A percentile compares a stretch with the other conserved stretches of the same genome.
Conservation (phyloP, 352 stramenopile species). For the Phytophthora parvispora region DNA sequence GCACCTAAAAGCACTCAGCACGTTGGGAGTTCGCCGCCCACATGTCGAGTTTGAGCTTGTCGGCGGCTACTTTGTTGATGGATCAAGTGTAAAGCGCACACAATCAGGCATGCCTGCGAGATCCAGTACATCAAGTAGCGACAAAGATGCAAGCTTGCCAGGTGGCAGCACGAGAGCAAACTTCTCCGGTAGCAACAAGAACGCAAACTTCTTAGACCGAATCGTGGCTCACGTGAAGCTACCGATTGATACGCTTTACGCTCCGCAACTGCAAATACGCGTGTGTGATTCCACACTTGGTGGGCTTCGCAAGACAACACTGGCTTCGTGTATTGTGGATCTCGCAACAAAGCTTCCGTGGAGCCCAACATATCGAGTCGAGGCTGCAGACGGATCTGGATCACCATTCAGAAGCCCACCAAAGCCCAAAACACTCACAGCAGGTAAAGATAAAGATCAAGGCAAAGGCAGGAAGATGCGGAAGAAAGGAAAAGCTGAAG, state of each 20-base stretch:
- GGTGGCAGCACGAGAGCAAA: slow-evolving; percentile 76
- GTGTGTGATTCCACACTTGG: slow-evolving; percentile 67
- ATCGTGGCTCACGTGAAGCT: slow-evolving; percentile 61
- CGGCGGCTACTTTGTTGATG: slow-evolving; percentile 59
- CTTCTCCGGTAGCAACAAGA: slow-evolving; percentile 66
- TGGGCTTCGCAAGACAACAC: slow-evolving; percentile 58
- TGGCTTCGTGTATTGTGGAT: slow-evolving; percentile 72
- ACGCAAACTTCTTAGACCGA: slow-evolving; percentile 80
- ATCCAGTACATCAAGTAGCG: slow-evolving; percentile 20
- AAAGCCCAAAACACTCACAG: slow-evolving; percentile 4
- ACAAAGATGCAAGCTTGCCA: slow-evolving; percentile 83
- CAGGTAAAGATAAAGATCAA: no score
- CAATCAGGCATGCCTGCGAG: slow-evolving; percentile 36
- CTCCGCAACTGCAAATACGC: slow-evolving; percentile 70
- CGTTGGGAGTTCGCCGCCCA: slow-evolving; percentile 67
- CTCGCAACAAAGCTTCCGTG: slow-evolving; percentile 74
- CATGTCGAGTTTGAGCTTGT: slow-evolving; percentile 79
- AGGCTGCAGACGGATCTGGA: slow-evolving; percentile 17
- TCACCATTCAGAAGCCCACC: slow-evolving; percentile 62
- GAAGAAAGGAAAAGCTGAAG: not conserved
- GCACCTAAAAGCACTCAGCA: slow-evolving; percentile 64
- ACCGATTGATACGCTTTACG: slow-evolving; percentile 67
- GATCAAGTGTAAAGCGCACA: slow-evolving; percentile 50
- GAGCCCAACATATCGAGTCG: slow-evolving; percentile 58
- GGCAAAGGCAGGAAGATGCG: slow-evolving; percentile 1